phyloP scores from a whole-genome alignment of 345 rosid species.

The Jatropha curcas region DNA sequence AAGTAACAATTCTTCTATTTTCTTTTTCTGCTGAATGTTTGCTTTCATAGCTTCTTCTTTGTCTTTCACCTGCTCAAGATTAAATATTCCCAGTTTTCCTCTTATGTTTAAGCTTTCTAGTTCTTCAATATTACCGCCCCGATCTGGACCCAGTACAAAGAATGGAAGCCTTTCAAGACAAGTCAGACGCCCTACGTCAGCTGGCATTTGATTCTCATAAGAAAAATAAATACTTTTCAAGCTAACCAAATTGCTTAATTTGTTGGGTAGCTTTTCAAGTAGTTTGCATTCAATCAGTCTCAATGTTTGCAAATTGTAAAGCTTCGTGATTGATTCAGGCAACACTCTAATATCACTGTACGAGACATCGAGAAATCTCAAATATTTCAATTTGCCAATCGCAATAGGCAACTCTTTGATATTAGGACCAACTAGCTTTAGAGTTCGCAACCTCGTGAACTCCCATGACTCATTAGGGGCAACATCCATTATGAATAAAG shows the following conservation, averaged over 20 bases:
- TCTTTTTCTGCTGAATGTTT: background rate
- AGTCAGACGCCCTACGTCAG: slow-evolving; percentile 3
- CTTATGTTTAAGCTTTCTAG: slow-evolving; percentile 5
- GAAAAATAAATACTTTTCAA: slow-evolving; percentile 12
- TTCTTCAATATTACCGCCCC: background rate
- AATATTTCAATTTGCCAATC: slow-evolving; percentile 22
- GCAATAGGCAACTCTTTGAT: background rate
- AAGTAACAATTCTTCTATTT: background rate
- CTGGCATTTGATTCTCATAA: slow-evolving; percentile 1
- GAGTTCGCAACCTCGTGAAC: background rate
- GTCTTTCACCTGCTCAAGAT: slow-evolving; percentile 16
- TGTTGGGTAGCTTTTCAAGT: background rate
- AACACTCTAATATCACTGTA: background rate
- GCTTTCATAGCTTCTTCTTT: slow-evolving; percentile 22
- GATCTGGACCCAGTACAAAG: slow-evolving; percentile 2
- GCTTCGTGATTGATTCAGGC: slow-evolving; percentile 18
- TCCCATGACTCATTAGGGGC: background rate
- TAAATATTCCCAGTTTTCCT: background rate
- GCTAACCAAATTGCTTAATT: slow-evolving; percentile 6
- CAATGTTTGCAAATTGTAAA: background rate
- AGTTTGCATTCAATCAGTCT: background rate
- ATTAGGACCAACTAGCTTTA: background rate
- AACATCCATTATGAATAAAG: background rate
- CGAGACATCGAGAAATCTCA: slow-evolving; percentile 29
- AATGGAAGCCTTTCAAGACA: slow-evolving; percentile 6